These are phyloP conservation scores for Klebsormidium nitens DNA, from an alignment of 139 green algal species.

Conservation along the genomic window DNA sequence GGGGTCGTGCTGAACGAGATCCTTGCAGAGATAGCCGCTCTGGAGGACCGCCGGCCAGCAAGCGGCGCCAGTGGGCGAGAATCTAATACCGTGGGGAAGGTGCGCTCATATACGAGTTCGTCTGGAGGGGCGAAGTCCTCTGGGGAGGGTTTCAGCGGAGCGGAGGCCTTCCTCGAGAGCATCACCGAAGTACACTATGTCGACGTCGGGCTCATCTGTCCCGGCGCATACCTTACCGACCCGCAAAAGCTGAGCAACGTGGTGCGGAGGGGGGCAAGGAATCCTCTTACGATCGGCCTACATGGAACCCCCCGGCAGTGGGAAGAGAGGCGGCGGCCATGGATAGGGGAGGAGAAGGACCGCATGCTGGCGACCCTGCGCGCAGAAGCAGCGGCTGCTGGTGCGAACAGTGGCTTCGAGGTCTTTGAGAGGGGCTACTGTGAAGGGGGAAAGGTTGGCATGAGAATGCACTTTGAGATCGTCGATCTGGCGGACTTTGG, in stretches of 20 bases:
- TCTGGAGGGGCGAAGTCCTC: no score
- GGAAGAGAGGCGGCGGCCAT: conserved; percentile 38
- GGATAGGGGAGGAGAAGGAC: conserved; percentile 45
- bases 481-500: no score
- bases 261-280: not conserved
- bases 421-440: conserved; percentile 33
- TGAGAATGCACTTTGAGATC: conserved; percentile 47
- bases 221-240: conserved; percentile 47
- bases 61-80: not conserved
- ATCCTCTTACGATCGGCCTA: conserved; percentile 16
- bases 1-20: conserved; percentile 61
- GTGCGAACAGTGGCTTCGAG: not conserved
- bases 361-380: conserved; percentile 14
- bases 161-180: not conserved
- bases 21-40: conserved; percentile 45
- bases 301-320: conserved; percentile 55
- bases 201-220: conserved; percentile 56
- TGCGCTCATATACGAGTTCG: no score
- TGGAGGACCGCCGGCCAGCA: not conserved
- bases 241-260: not conserved
- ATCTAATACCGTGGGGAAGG: no score
- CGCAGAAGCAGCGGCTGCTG: conserved; percentile 5
- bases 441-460: conserved; percentile 10
- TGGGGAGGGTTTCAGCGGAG: not conserved
- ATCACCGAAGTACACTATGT: conserved; percentile 50